phyloP scores from a whole-genome alignment of 2,329 filamentous ascomycete species.

The Penicillium verrucosum region DNA sequence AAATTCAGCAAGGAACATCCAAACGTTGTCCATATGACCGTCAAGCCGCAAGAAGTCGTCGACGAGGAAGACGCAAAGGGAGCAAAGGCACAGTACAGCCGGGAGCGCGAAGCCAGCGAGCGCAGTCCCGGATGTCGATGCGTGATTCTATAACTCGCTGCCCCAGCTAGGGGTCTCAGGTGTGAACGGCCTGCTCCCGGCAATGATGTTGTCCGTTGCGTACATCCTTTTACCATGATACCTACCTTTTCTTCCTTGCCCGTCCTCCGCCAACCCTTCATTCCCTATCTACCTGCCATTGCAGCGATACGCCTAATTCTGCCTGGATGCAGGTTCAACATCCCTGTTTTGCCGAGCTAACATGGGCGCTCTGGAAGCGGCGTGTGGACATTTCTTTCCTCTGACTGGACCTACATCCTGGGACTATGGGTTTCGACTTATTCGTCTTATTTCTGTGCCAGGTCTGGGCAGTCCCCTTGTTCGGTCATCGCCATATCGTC shows the following conservation, averaged over 20 bases:
- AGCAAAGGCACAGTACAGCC: slow-evolving; percentile 52
- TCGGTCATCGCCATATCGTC: neutral
- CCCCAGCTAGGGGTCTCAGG: neutral
- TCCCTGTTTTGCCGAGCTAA: neutral
- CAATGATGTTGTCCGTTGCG: neutral
- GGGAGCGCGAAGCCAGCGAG: slow-evolving; percentile 55
- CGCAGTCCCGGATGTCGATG: slow-evolving; percentile 62
- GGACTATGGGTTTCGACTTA: neutral
- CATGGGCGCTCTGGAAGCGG: slow-evolving; percentile 19
- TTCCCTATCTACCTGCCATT: slow-evolving; percentile 1
- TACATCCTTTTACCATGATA: neutral
- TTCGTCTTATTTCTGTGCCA: neutral
- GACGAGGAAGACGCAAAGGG: slow-evolving; percentile 75
- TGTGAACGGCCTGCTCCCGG: neutral
- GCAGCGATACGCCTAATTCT: slow-evolving; percentile 9
- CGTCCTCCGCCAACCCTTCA: neutral
- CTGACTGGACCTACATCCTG: neutral
- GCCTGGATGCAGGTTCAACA: slow-evolving; percentile 17
- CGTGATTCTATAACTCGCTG: slow-evolving; percentile 53
- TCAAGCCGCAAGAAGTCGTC: slow-evolving; percentile 78
- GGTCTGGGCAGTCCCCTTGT: neutral
- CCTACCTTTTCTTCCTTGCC: neutral
- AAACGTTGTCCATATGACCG: slow-evolving; percentile 93
- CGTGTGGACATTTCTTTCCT: slow-evolving; percentile 14
- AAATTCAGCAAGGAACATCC: slow-evolving; percentile 70